These are phyloP conservation scores for Colletotrichum horii DNA, from an alignment of 2,329 filamentous ascomycete species.

Conservation along the genomic window DNA sequence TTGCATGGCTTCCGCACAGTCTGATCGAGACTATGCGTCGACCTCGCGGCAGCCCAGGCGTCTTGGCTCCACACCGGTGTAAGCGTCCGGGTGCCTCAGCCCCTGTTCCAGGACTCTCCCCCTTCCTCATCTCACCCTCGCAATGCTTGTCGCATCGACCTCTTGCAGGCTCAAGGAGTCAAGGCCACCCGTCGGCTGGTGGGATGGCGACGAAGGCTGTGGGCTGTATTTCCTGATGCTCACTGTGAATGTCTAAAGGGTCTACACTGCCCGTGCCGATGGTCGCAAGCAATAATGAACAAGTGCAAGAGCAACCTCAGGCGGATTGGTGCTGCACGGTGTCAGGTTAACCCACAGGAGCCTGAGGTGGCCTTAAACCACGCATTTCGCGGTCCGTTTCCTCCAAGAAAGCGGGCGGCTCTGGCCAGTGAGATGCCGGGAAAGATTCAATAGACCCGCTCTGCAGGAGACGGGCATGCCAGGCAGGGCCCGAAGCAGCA, in stretches of 20 bases:
- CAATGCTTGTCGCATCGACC: neutral
- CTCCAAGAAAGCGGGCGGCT: neutral
- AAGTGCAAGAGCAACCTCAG: neutral
- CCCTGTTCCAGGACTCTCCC: neutral
- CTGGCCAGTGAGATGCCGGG: neutral
- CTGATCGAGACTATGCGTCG: neutral
- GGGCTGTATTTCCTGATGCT: neutral
- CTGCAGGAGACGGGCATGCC: neutral
- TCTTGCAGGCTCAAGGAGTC: neutral
- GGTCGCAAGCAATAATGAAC: neutral
- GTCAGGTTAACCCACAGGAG: neutral
- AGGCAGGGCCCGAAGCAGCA: neutral
- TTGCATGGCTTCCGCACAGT: neutral
- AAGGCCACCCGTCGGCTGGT: neutral
- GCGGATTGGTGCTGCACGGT: neutral
- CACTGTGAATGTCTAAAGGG: neutral
- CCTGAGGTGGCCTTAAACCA: neutral
- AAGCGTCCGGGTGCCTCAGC: neutral
- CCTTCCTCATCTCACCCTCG: neutral
- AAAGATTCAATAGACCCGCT: neutral
- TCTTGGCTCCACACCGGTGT: conserved; percentile 12
- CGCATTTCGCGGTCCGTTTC: neutral
- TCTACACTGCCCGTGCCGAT: neutral
- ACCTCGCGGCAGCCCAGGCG: neutral
- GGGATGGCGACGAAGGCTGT: neutral